phyloP scores from a whole-genome alignment of 106 monocot species.

The Posidonia australis region DNA sequence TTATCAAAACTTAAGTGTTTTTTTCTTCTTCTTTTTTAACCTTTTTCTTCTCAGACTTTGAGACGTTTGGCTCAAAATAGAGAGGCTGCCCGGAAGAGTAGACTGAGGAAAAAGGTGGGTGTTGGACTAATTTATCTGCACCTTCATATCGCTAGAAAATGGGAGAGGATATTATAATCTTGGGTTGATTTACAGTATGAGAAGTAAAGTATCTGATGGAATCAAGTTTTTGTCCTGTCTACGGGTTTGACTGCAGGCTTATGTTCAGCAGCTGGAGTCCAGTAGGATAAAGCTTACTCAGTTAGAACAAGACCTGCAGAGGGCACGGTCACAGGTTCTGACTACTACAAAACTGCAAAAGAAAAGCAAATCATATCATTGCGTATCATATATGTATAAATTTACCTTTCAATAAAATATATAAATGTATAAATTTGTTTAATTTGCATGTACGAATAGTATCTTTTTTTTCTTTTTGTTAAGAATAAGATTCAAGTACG shows the following conservation, averaged over 20 bases:
- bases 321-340: slow-evolving; percentile 65
- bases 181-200: neutral
- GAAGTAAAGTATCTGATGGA: too few species aligned
- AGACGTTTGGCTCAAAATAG: slow-evolving; percentile 69
- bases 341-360: neutral
- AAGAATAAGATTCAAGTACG: neutral
- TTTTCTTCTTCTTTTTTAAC: neutral
- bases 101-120: slow-evolving; percentile 61
- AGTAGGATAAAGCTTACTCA: slow-evolving; percentile 56
- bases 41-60: slow-evolving; percentile 28
- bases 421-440: too few species aligned
- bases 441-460: neutral
- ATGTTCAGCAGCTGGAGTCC: slow-evolving; percentile 64
- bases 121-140: too few species aligned
- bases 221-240: neutral
- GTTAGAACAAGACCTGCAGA: slow-evolving; percentile 69
- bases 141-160: too few species aligned
- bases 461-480: neutral
- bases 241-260: slow-evolving; percentile 36
- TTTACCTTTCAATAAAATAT: too few species aligned
- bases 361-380: neutral
- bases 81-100: slow-evolving; percentile 71
- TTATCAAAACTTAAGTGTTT: neutral
- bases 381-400: neutral
- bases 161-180: too few species aligned